A percentile compares a stretch with the other conserved stretches of the same genome.
These are phyloP conservation scores for Capsella rubella DNA, from an alignment of 441 rosid genomes.

Conservation along the genomic window DNA sequence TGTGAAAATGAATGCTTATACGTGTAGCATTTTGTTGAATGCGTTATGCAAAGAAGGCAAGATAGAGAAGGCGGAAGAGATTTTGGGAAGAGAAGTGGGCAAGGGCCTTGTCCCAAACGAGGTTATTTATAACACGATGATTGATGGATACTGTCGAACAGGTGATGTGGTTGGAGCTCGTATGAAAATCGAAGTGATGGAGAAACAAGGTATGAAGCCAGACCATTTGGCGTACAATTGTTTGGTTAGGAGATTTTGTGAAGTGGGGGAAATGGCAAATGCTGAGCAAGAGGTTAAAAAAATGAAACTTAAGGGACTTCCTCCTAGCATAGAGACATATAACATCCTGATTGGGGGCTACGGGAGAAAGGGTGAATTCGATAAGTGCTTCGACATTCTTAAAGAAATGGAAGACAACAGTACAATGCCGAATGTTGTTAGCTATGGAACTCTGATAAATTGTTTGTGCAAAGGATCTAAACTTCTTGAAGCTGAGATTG, in stretches of 20 bases:
- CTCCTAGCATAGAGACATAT: constrained; percentile 63
- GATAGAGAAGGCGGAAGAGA: constrained; percentile 63
- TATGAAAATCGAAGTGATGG: constrained; percentile 59
- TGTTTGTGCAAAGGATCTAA: constrained; percentile 71
- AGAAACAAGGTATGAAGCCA: constrained; percentile 60
- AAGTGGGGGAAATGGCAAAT: constrained; percentile 59
- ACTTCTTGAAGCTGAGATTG: constrained; percentile 79
- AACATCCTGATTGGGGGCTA: constrained; percentile 76
- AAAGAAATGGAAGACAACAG: constrained; percentile 77
- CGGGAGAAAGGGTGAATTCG: constrained; percentile 62
- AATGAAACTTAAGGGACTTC: constrained; percentile 67
- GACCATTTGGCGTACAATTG: constrained; percentile 63
- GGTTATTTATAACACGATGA: constrained; percentile 62
- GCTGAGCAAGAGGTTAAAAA: constrained; percentile 68
- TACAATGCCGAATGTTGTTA: constrained; percentile 64
- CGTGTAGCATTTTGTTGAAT: constrained; percentile 63
- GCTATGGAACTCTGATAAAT: constrained; percentile 76
- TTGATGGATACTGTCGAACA: constrained; percentile 65
- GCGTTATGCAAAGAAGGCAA: constrained; percentile 66
- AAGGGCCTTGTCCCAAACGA: constrained; percentile 59
- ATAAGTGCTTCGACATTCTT: constrained; percentile 69
- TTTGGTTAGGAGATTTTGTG: constrained; percentile 61
- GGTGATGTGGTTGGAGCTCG: constrained; percentile 59
- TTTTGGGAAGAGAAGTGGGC: constrained; percentile 53
- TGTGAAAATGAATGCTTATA: constrained; percentile 56